phyloP scores from a whole-genome alignment of 768 basidiomycete species.

The Xerocomus spinulosus region DNA sequence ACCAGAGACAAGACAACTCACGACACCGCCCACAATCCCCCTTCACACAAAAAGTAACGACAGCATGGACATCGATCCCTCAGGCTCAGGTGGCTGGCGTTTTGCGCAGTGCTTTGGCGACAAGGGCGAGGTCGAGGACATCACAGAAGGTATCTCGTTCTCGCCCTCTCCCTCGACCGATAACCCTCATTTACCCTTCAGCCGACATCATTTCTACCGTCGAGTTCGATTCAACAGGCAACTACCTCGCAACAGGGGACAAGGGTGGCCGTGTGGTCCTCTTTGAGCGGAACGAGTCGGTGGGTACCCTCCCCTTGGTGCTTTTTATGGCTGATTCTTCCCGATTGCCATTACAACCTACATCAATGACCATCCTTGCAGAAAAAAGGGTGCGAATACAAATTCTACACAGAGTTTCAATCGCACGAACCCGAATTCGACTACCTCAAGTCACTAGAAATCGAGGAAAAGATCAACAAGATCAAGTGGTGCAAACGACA shows the following conservation, averaged over 20 bases:
- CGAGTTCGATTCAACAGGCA: conserved; percentile 99
- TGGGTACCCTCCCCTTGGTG: conserved; percentile 36
- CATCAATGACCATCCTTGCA: conserved; percentile 32
- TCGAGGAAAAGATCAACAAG: conserved; percentile 99
- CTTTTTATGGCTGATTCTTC: conserved; percentile 29
- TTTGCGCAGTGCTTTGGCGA: conserved; percentile 99
- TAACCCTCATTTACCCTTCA: conserved; percentile 33
- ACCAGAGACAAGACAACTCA: conserved; percentile 8
- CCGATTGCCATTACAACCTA: conserved; percentile 23
- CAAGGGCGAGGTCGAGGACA: conserved; percentile 99
- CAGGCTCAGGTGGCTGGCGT: conserved; percentile 87
- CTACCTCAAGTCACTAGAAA: conserved; percentile 99
- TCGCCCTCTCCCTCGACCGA: conserved; percentile 10
- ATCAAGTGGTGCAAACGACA: conserved; percentile 99
- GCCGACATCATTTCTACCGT: conserved; percentile 99
- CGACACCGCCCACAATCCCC: conserved; percentile 10
- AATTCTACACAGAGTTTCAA: conserved; percentile 99
- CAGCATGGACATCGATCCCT: conserved; percentile 80
- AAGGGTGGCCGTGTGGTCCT: conserved; percentile 98
- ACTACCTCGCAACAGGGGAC: conserved; percentile 99
- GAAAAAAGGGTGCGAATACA: conserved; percentile 99
- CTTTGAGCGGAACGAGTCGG: conserved; percentile 97
- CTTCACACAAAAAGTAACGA: not conserved
- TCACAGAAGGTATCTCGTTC: conserved; percentile 81
- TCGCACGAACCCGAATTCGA: conserved; percentile 99